A percentile compares a stretch with the other conserved stretches of the same genome.
Conservation (phyloP, 108 stramenopile species). For the Cyclotella choctawhatcheeana region DNA sequence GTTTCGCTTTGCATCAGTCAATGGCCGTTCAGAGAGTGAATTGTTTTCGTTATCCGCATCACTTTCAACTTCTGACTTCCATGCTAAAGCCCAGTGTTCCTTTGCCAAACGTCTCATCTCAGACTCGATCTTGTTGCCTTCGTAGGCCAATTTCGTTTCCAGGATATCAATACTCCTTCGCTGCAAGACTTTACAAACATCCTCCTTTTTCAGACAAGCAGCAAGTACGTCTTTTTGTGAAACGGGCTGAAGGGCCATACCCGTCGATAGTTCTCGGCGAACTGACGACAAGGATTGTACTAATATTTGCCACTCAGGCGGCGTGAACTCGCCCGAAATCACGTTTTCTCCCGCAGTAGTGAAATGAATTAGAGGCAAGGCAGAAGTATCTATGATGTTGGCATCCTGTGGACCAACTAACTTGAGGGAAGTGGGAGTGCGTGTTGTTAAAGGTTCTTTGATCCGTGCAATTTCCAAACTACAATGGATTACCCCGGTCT, state of each 20-base stretch:
- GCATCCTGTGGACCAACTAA: not conserved
- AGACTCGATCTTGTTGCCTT: constrained; percentile 18
- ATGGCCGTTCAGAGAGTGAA: constrained; percentile 16
- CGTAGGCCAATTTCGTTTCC: constrained; percentile 31
- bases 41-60: constrained; percentile 33
- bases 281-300: constrained; percentile 19
- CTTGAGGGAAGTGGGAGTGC: not conserved
- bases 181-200: constrained; percentile 5
- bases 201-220: constrained; percentile 11
- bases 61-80: constrained; percentile 25
- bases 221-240: constrained; percentile 18
- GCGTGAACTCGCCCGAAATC: constrained; percentile 34
- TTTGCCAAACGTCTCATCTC: constrained; percentile 29
- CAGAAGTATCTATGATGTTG: not conserved
- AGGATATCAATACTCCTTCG: constrained; percentile 23
- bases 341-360: constrained; percentile 18
- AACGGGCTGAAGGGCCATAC: constrained; percentile 37
- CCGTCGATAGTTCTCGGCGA: constrained; percentile 25
- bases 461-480: constrained; percentile 31
- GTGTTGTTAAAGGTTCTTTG: not conserved
- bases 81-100: constrained; percentile 28
- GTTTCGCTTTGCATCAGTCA: constrained; percentile 72
- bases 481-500: constrained; percentile 22
- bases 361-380: constrained; percentile 19
- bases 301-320: constrained; percentile 32